Percentiles rank a stretch among this genome's conserved stretches.
phyloP scores from a whole-genome alignment of 2,329 filamentous ascomycete species.

The Verticillium tricorpus region DNA sequence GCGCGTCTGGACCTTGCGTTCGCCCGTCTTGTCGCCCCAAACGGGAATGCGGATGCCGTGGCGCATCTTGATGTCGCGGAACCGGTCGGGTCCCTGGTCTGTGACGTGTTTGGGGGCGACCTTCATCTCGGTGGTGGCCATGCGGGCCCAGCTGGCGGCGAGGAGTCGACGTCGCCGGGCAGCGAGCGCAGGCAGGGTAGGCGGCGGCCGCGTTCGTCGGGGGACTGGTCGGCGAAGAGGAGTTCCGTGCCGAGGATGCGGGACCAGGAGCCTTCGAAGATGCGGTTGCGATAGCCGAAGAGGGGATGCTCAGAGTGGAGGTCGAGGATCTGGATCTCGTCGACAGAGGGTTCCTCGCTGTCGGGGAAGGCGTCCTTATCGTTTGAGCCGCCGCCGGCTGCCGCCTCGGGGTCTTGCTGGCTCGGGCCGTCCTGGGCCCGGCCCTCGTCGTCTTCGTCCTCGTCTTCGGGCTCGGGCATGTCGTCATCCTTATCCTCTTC shows the following conservation, averaged over 20 bases:
- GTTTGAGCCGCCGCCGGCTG: conserved; percentile 20
- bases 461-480: conserved; percentile 15
- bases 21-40: conserved; percentile 41
- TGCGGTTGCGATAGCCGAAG: conserved; percentile 71
- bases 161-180: conserved; percentile 63
- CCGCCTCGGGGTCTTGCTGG: conserved; percentile 4
- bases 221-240: conserved; percentile 55
- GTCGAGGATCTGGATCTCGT: conserved; percentile 73
- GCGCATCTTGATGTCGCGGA: conserved; percentile 34
- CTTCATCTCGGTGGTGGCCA: conserved; percentile 62
- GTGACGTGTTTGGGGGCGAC: conserved; percentile 40
- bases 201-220: conserved; percentile 18
- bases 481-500: conserved; percentile 20
- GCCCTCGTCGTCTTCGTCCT: conserved; percentile 16
- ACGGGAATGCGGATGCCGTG: conserved; percentile 40
- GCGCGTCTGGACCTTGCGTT: conserved; percentile 41
- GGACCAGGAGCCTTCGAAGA: conserved; percentile 79
- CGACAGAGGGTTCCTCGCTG: conserved; percentile 12
- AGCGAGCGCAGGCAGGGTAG: conserved; percentile 47
- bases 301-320: conserved; percentile 73
- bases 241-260: conserved; percentile 81
- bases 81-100: conserved; percentile 23
- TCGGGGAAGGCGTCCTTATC: conserved; percentile 12
- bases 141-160: conserved; percentile 63
- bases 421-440: conserved; percentile 5